Base-by-base conservation (phyloP, 1,284 basidiomycete species). In the Porodaedalea pini region DNA sequence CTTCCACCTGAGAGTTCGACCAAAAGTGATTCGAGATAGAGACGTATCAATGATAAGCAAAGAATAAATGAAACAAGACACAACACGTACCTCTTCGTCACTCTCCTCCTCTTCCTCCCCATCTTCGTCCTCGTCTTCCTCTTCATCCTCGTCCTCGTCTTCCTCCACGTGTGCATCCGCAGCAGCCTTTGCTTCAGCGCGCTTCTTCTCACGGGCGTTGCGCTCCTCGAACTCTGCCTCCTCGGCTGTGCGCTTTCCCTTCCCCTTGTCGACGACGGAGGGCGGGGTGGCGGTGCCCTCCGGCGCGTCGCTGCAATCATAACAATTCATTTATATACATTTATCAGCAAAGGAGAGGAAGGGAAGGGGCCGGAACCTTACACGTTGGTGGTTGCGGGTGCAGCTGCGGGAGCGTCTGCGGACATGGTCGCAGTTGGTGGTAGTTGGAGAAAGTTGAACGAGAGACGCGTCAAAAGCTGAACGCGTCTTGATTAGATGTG, bases 221-320 rank as follows among this genome's bases (percentile, higher is more conserved):
- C 34, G 23, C 25, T 58, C 57, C 19, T 56, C 58, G 43, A 60
- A 39, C 32, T 56, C 58, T 1, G 58, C 58, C 19, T 60, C 58
- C 32, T 49, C 39, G 8, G 59, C 56, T 4, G 56, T 57, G 27
- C 59, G 55, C 39, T 61, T 61, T 15, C 59, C 59, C 45, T 61
- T 61, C 4, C 59, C 59, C 37, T 61, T 61, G 36, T 61, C 56
- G 3, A 57, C 44, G 15, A 43, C 32, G 1, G 50, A 27, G 2
- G 59, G 27, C 15, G 45, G 7, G 48, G 34, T 29, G 13, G 23
- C 47, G 27, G 34, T 31, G 4, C 45, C 45, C 29, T 47, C 25
- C 17, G 45, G 25, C 15, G 29, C 45, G 15, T 47, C 45, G 13
- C 45, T 47, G 25, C 15, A 5, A 29, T 34, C 7, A 34, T 34